Conservation (phyloP, 169 alveolate species). For the Amoebophrya sp. region DNA sequence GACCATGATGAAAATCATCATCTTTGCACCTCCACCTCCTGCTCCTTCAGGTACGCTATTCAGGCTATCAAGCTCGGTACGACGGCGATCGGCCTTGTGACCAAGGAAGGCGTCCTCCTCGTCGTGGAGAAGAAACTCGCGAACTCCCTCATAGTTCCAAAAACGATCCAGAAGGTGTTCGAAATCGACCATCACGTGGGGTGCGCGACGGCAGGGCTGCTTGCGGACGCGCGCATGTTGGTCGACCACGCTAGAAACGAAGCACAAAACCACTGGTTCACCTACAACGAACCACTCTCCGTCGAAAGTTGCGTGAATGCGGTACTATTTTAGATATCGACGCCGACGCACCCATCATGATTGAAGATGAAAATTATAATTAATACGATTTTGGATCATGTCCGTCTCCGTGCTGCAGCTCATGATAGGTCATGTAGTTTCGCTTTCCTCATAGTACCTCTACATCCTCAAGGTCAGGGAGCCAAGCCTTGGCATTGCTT, state of each 20-base stretch:
- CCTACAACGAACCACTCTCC: conserved; percentile 83
- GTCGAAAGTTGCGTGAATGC: conserved; percentile 71
- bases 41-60: conserved; percentile 22
- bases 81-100: conserved; percentile 94
- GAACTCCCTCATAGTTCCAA: conserved; percentile 23
- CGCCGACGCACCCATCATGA: no score
- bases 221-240: conserved; percentile 94
- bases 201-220: conserved; percentile 93
- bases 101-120: conserved; percentile 88
- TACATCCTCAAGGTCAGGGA: no score
- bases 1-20: background rate
- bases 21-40: background rate
- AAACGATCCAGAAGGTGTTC: conserved; percentile 73
- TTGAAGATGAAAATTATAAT: no score
- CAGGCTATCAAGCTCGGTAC: conserved; percentile 70
- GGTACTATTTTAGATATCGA: background rate
- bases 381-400: no score
- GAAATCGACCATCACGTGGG: conserved; percentile 89
- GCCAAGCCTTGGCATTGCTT: no score
- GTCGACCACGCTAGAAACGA: conserved; percentile 96
- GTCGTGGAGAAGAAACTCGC: conserved; percentile 81
- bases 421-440: background rate
- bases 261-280: conserved; percentile 87
- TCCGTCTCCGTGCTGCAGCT: no score
- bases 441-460: background rate